Evolutionary conservation across 352 stramenopile species (phyloP).

Genomic region (Phytopythium kandeliae): DNA sequence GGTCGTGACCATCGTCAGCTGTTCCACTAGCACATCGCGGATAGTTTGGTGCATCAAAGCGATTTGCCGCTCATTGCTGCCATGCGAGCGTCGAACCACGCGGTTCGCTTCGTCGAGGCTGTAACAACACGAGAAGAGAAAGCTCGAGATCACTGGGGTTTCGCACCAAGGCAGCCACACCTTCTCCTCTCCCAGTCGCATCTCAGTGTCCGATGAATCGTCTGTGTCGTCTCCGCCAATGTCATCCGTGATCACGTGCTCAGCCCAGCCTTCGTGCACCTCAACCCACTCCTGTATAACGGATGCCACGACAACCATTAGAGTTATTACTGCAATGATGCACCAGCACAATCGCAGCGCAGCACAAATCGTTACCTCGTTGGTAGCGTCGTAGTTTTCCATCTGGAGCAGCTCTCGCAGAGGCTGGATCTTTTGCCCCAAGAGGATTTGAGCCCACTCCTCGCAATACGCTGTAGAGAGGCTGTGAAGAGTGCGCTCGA

Average conservation of each 20-base stretch:
- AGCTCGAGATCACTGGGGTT: slow-evolving; percentile 76
- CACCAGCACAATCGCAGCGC: too few relatives aligned
- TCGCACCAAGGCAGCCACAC: slow-evolving; percentile 85
- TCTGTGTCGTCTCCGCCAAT: slow-evolving; percentile 30
- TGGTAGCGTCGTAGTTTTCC: slow-evolving; percentile 67
- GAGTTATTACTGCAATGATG: too few relatives aligned
- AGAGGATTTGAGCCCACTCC: slow-evolving; percentile 45
- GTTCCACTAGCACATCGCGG: slow-evolving; percentile 65
- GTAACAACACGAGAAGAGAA: slow-evolving; percentile 81
- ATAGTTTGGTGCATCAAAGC: slow-evolving; percentile 58
- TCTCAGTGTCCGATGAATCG: slow-evolving; percentile 35
- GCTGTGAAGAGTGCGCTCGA: slow-evolving; percentile 42
- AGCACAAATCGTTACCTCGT: slow-evolving; percentile 43
- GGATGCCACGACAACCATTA: too few relatives aligned
- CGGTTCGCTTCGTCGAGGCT: slow-evolving; percentile 75
- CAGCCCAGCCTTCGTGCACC: slow-evolving; percentile 66
- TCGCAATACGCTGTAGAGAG: slow-evolving; percentile 69
- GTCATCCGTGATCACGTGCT: slow-evolving; percentile 59
- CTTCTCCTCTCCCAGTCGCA: slow-evolving; percentile 51
- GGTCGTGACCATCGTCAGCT: slow-evolving; percentile 71
- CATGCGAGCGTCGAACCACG: slow-evolving; percentile 39
- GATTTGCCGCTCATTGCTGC: slow-evolving; percentile 37
- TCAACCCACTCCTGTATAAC: slow-evolving; percentile 80
- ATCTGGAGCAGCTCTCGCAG: slow-evolving; percentile 52
- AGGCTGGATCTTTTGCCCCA: slow-evolving; percentile 60